Conservation (phyloP, 129 eudicot species). For the Tagetes patula region DNA sequence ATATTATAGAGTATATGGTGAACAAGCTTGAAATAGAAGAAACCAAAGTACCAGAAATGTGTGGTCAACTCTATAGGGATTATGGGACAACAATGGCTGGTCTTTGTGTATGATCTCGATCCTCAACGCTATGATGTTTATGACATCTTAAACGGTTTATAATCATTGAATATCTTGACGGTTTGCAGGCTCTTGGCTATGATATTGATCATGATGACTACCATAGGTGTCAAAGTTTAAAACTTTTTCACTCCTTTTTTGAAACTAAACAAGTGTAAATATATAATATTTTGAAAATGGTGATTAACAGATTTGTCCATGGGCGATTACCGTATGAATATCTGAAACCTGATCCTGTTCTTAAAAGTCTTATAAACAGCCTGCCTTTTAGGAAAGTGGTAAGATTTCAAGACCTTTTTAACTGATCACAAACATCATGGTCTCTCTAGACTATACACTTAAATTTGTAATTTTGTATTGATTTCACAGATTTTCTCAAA, state of each 20-base stretch:
- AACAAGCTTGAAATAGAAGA: slow-evolving; percentile 69
- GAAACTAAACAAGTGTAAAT: not conserved
- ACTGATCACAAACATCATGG: not conserved
- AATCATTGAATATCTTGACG: not conserved
- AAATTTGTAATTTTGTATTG: not conserved
- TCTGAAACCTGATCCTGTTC: slow-evolving; percentile 71
- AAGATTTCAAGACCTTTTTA: slow-evolving; percentile 8
- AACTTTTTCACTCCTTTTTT: not conserved
- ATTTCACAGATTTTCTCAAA: slow-evolving; percentile 74
- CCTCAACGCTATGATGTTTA: not conserved
- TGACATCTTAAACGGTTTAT: slow-evolving; percentile 23
- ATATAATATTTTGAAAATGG: not conserved
- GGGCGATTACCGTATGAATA: slow-evolving; percentile 89
- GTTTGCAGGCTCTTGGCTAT: slow-evolving; percentile 37
- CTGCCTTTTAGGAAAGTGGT: slow-evolving; percentile 68
- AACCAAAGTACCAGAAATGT: slow-evolving; percentile 57
- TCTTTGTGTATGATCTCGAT: slow-evolving; percentile 30
- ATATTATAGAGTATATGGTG: slow-evolving; percentile 69
- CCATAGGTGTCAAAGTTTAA: slow-evolving; percentile 52
- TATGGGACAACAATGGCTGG: slow-evolving; percentile 93
- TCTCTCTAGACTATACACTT: not conserved
- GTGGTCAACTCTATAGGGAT: slow-evolving; percentile 67
- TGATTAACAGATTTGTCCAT: slow-evolving; percentile 68
- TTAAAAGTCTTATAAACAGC: slow-evolving; percentile 70
- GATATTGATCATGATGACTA: slow-evolving; percentile 78